Base-by-base conservation (phyloP, 306 rosid species). In the Quercus aquifolioides region DNA sequence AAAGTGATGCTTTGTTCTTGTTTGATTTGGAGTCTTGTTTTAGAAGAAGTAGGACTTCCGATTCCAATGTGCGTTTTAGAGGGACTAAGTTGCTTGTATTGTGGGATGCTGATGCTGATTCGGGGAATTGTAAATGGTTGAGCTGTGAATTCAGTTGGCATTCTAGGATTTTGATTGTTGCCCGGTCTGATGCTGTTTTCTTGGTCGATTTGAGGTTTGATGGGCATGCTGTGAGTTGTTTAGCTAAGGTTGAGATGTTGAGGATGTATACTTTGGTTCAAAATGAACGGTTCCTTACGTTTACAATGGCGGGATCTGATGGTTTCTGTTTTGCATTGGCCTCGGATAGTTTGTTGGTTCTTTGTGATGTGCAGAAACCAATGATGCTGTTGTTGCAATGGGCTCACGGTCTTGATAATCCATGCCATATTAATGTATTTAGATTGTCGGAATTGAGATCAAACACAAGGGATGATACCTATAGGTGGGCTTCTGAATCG, bases 81-180 rank as follows among this genome's bases (percentile, higher is more conserved):
- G 93, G 93, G 54, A 89, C 78, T 26, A 86, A 78, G 82, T 90
- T 30, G 87, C 88, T 73, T 71, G 83, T 90, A 9, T 71, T 79
- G 0, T 89, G 91, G 93, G 80, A 77, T 76, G 80, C 75, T 79
- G 75, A 69, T 79, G 85, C 14, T 0, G 74, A n/a, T 77, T 79
- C 73, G 3, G 68, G 77, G 41, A 72, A 77, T 23, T 69, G 11
- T 33, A 85, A 55, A 59, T 90, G 97, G 97, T 26, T 90, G 74
- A 80, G 90, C 73, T 90, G 89, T 85, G 95, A 90, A 31, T 88
- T 92, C 68, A 87, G 93, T 84, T 92, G 93, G 93, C 86, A 89
- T 77, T 88, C 86, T 0, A 84, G 91, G 81, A 73, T 35, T 35
- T 35, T 35, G 41, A 35, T 35, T 35, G 7, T 33, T 33, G 38